A percentile compares a stretch with the other conserved stretches of the same genome.
Evolutionary conservation across 164 flowering plant genomes (phyloP).

Genomic region (Houttuynia cordata): DNA sequence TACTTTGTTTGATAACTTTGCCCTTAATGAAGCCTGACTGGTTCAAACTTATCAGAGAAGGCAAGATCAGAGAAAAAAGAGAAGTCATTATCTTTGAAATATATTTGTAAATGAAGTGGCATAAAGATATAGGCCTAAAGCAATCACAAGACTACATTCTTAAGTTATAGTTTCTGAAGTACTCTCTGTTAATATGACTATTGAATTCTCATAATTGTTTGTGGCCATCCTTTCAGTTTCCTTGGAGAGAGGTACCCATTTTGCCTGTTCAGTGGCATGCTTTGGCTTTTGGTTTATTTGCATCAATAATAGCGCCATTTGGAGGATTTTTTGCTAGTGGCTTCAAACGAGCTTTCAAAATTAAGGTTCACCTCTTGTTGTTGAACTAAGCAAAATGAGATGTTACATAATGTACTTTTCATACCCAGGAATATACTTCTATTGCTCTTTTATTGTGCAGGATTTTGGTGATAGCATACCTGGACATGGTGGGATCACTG

Average conservation of each 20-base stretch:
- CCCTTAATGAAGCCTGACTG: no score
- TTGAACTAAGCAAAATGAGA: not conserved
- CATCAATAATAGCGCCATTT: constrained; percentile 97
- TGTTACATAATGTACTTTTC: not conserved
- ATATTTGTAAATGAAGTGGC: no score
- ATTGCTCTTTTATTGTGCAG: constrained; percentile 17
- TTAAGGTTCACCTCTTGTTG: constrained; percentile 43
- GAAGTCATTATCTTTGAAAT: no score
- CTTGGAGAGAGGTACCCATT: constrained; percentile 62
- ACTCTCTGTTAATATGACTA: not conserved
- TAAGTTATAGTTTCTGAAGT: not conserved
- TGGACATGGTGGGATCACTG: constrained; percentile 99
- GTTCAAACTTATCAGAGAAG: no score
- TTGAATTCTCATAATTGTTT: not conserved
- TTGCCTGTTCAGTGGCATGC: constrained; percentile 96
- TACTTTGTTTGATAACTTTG: no score
- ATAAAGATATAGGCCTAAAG: no score
- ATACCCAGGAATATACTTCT: not conserved
- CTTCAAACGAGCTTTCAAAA: constrained; percentile 89
- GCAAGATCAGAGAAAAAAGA: no score
- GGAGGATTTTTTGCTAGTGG: constrained; percentile 99
- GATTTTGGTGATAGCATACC: constrained; percentile 99
- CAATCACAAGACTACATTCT: no score
- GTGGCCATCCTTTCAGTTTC: constrained; percentile 40
- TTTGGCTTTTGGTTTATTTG: constrained; percentile 68